Base-by-base conservation (phyloP, 1,139 yeast genomes). In the Pichia cactophila region DNA sequence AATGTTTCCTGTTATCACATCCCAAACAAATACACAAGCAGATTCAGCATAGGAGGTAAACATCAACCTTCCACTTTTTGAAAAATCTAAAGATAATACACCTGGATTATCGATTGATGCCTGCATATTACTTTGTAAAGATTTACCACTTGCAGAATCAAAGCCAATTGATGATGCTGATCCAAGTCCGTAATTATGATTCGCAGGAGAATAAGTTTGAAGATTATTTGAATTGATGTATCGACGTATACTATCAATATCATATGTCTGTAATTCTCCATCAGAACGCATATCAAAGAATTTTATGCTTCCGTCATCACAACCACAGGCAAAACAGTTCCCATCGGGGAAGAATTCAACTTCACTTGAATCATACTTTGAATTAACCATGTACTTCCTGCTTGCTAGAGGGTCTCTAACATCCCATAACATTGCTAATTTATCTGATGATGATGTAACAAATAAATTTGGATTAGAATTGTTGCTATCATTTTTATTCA, bases 261-360 rank as follows among this genome's bases (percentile, higher is more conserved):
- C 66, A 64, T 81, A 87, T 16, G 62, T 63, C 6, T 80, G 74
- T 42, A 89, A 63, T 56, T 80, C 83, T 56, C 95, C 80, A 63
- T 86, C 96, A 5, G 90, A 75, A 54, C 97, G 72, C 45, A 86
- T 65, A 62, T 90, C 97, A 64, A 78, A 86, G 48, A 87, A 65
- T 49, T 86, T 73, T n/a, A 86, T 71, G 0, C 74, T 63, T 1
- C 94, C 92, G 62, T 87, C 95, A 58, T 88, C 97, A 41, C 87
- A 77, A 1, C 96, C 96, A 2, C 81, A 72, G 0, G 76, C 77
- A 57, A 84, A 77, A 0, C 87, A 74, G 35, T 72, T 67, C 2
- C 89, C 90, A 56, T 81, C 86, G 9, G 90, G 89, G 62, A 84
- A 84, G 60, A 80, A 78, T 55, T 77, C 73, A 8, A 86, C 69